These are phyloP conservation scores for Fallopia convolvulus DNA, from an alignment of 148 eudicot genomes.

Conservation along the genomic window DNA sequence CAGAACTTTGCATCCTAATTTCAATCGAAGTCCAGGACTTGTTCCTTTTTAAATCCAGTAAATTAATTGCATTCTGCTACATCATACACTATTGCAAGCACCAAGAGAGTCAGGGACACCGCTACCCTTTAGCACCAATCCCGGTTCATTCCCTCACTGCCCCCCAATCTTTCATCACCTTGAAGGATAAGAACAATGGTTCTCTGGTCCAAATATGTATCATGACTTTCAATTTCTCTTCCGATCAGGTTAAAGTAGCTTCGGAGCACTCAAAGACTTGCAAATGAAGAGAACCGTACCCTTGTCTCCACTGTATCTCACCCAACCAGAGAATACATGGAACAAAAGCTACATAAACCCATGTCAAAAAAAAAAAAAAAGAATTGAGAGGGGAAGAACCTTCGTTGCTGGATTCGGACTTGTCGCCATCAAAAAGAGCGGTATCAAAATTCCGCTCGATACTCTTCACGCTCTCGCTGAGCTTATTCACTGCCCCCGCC, in stretches of 20 bases:
- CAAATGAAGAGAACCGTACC: not conserved
- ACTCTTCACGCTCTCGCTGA: constrained; percentile 86
- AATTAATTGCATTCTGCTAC: not conserved
- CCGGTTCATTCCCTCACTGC: not conserved
- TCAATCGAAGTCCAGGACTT: not conserved
- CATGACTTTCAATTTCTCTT: not conserved
- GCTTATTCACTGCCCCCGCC: constrained; percentile 80
- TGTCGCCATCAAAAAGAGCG: constrained; percentile 79
- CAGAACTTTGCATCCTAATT: not conserved
- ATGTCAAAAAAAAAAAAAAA: not conserved
- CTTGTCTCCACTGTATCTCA: not conserved
- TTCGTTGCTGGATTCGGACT: constrained; percentile 42
- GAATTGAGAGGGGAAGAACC: constrained; percentile 22
- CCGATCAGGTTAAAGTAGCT: not conserved
- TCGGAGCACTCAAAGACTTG: not conserved
- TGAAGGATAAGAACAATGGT: too few relatives aligned
- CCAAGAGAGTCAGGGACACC: not conserved
- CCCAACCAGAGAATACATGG: not conserved
- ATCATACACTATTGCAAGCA: not conserved
- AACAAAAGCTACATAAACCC: not conserved
- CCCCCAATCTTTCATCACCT: not conserved
- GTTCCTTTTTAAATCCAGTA: not conserved
- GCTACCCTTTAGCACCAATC: not conserved
- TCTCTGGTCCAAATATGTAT: not conserved
- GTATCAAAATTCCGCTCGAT: constrained; percentile 86